A percentile compares a stretch with the other conserved stretches of the same genome.
Evolutionary conservation across 1,284 basidiomycete species (phyloP).

Genomic region (Gastroboletus turbinatus): DNA sequence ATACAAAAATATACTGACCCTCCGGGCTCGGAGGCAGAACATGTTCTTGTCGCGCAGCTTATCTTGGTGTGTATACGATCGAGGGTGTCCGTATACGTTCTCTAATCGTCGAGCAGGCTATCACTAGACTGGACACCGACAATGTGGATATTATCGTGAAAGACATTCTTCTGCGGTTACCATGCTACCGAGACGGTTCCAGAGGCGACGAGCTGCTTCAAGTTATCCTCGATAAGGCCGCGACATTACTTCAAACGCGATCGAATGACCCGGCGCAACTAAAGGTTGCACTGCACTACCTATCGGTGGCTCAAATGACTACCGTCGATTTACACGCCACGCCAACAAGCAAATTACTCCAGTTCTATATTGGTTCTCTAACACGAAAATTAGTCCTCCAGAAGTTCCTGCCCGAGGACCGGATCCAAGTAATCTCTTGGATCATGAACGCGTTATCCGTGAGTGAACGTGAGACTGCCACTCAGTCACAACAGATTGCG

Average conservation of each 20-base stretch:
- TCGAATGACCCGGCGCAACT: slow-evolving; percentile 36
- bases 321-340: slow-evolving; percentile 44
- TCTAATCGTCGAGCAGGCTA: slow-evolving; percentile 40
- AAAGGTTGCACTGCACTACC: slow-evolving; percentile 40
- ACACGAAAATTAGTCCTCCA: slow-evolving; percentile 48
- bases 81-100: neutral
- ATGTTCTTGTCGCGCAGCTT: slow-evolving; percentile 47
- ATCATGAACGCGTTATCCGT: slow-evolving; percentile 40
- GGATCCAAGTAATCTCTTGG: slow-evolving; percentile 44
- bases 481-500: slow-evolving; percentile 22
- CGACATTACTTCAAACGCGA: slow-evolving; percentile 40
- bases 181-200: slow-evolving; percentile 40
- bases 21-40: slow-evolving; percentile 48
- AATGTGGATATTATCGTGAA: slow-evolving; percentile 52
- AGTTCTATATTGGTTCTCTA: slow-evolving; percentile 50
- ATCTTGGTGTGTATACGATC: slow-evolving; percentile 40
- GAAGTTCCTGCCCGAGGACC: slow-evolving; percentile 43
- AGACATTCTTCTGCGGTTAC: slow-evolving; percentile 51
- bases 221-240: slow-evolving; percentile 43
- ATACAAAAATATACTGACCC: slow-evolving; percentile 46
- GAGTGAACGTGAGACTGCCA: slow-evolving; percentile 28
- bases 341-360: slow-evolving; percentile 47
- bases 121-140: slow-evolving; percentile 42
- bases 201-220: slow-evolving; percentile 47
- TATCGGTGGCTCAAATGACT: slow-evolving; percentile 49